Base-by-base conservation (phyloP, 768 basidiomycete species). In the Mycena kentingensis region DNA sequence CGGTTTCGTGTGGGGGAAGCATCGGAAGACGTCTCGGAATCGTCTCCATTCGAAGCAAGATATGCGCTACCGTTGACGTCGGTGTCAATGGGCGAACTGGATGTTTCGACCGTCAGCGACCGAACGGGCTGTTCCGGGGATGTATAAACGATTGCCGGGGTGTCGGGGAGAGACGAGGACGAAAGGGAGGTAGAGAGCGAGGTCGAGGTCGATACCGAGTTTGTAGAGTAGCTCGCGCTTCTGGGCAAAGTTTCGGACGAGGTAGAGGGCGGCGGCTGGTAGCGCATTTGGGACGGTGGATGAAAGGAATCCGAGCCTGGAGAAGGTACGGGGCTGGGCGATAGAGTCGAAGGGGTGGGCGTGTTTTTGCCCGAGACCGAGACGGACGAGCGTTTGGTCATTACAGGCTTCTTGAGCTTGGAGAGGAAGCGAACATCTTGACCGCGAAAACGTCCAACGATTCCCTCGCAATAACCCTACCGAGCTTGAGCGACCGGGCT, bases 381-480 rank as follows among this genome's bases (percentile, higher is more conserved):
- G 65, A 55, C 73, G 51, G 80, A 81, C 1, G 74, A 71, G 1
- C 90, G 80, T 68, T 88, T 90, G 3, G 88, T 79, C 76, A 87
- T 85, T 57, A 93, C 73, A 0, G 89, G 87, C 48, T 82, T 84
- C 75, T 94, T 93, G 55, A 94, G 79, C 58, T 83, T 87, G 3
- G 79, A 75, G 53, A 83, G 83, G 63, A 93, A 89, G 6, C 72
- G 78, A 10, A 94, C 91, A 51, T 85, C 73, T 19, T 67, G 57
- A 0, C 79, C 83, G 16, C 71, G 70, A 63, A 94, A 93, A 5
- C 82, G 77, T 10, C 91, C 91, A 2, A 93, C 87, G 46, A 93
- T 88, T 46, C 86, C 91, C 70, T 94, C 91, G 63, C 91, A 94
- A 59, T 85, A 88, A 4, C 92, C 91, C 90, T 91, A 60, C 32